Evolutionary conservation across 2,329 filamentous ascomycete species (phyloP).

Genomic region (Sporothrix mexicana): DNA sequence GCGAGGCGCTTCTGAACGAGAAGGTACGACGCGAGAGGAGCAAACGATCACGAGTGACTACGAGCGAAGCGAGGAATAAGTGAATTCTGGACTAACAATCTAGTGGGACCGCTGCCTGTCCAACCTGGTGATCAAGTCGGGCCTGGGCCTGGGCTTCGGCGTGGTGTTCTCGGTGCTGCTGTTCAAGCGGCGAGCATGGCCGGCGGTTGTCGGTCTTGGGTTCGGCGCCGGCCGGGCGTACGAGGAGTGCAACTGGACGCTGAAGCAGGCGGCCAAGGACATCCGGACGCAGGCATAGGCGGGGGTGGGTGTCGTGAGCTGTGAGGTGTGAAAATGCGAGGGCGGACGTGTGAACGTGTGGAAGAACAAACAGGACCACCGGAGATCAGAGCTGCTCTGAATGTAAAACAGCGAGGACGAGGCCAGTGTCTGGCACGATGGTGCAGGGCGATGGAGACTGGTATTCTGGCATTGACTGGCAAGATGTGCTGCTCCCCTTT

Average conservation of each 20-base stretch:
- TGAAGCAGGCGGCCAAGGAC: conserved; percentile 66
- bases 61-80: too few relatives aligned
- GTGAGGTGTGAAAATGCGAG: neutral
- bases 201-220: conserved; percentile 90
- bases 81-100: conserved; percentile 33
- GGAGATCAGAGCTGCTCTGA: neutral
- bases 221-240: conserved; percentile 97
- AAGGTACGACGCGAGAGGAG: conserved; percentile 68
- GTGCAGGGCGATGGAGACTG: neutral
- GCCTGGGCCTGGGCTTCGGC: conserved; percentile 93
- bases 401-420: conserved; percentile 24
- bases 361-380: neutral
- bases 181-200: conserved; percentile 98
- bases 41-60: too few relatives aligned
- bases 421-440: neutral
- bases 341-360: neutral
- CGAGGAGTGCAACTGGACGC: conserved; percentile 92
- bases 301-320: neutral
- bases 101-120: conserved; percentile 99
- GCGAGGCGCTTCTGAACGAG: conserved; percentile 97
- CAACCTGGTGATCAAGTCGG: conserved; percentile 94
- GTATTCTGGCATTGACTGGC: neutral
- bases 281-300: conserved; percentile 59
- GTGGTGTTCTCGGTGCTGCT: conserved; percentile 98
- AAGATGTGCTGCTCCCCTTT: neutral